These are phyloP conservation scores for Puccinia brachypodii DNA, from an alignment of 1,284 basidiomycete genomes.

Conservation along the genomic window DNA sequence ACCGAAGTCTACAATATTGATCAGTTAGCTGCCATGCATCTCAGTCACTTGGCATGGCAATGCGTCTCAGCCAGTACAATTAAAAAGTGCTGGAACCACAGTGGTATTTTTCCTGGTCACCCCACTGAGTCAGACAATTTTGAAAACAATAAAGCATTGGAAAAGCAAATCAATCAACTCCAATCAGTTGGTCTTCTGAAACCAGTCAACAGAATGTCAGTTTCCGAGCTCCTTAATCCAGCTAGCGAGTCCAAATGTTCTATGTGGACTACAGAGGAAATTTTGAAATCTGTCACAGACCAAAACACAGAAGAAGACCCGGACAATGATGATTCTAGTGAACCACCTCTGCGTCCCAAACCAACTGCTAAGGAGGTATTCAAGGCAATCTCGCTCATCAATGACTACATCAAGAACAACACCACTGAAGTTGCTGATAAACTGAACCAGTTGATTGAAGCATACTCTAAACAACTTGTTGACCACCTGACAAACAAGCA, in stretches of 20 bases:
- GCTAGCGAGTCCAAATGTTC: neutral
- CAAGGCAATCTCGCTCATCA: neutral
- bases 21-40: neutral
- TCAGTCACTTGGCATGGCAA: neutral
- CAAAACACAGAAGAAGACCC: neutral
- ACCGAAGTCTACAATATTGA: neutral
- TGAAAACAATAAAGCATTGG: neutral
- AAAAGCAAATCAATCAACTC: neutral
- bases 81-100: neutral
- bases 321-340: neutral
- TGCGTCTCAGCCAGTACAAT: neutral
- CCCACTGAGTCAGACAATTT: neutral
- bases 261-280: neutral
- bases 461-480: neutral
- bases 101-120: neutral
- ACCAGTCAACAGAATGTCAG: neutral
- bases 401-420: neutral
- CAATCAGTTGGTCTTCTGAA: neutral
- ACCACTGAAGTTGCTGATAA: neutral
- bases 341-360: neutral
- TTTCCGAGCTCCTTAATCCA: neutral
- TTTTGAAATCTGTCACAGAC: neutral
- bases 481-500: neutral
- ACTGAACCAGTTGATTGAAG: neutral
- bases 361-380: neutral